Base-by-base conservation (phyloP, 2,329 filamentous ascomycete genomes). In the Acrocalymma vagum region DNA sequence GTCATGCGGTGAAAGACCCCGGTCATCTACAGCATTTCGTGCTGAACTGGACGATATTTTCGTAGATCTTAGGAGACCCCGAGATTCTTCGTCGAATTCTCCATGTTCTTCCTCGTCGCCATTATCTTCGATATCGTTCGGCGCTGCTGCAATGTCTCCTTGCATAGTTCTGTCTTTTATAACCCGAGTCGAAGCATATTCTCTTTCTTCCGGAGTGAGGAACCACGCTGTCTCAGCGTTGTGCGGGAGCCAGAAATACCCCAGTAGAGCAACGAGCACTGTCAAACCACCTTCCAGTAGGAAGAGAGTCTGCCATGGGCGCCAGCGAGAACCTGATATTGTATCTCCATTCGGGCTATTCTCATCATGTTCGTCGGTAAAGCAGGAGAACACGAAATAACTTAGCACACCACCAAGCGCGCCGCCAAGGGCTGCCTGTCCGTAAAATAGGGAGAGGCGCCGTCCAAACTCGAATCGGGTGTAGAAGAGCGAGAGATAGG, bases 401-500 rank as follows among this genome's bases (percentile, higher is more conserved):
- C 75, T 76, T 23, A 83, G 63, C 3, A 80, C 53, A 2, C 80
- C 81, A n/a, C 79, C 79, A 22, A 84, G 69, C 1, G 79, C 80
- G 6, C 78, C 79, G 3, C 80, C 78, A 6, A 83, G 70, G 2
- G 79, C 79, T 40, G 76, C 78, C 58, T 81, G 78, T 6, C 80
- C 79, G 48, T 81, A 83, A 55, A 83, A 83, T 26, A 82, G 62
- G 4, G 73, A 78, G 13, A 83, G 61, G 1, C 80, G 72, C 11
- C 72, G 71, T 4, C 73, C 80, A 43, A 83, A 81, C 48, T 83
- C 80, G 60, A 75, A 82, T 29, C 78, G 74, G 4, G 78, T 79
- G 53, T 83, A 83, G 59, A 82, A 83, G 35, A 80, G 67, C 13
- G 78, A 79, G 18, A 84, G 71, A 49, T 83, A 84, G n/a, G 75